Evolutionary conservation across 768 basidiomycete genomes (phyloP).

Genomic region (Trametes punicea): DNA sequence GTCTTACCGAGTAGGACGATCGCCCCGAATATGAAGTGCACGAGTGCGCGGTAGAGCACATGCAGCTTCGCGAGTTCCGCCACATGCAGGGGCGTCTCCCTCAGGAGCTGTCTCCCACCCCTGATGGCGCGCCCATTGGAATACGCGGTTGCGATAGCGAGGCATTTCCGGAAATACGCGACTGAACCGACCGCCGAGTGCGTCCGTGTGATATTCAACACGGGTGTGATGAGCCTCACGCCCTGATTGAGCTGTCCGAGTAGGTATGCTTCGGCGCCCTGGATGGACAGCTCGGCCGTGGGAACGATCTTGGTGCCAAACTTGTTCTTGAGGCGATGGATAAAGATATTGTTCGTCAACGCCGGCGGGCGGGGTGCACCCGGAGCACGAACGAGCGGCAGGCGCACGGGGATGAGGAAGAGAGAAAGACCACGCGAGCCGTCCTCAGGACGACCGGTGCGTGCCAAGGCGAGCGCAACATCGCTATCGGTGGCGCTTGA

Average conservation of each 20-base stretch:
- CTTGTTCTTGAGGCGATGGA: constrained; percentile 78
- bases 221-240: constrained; percentile 62
- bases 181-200: constrained; percentile 53
- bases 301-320: constrained; percentile 72
- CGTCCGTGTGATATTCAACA: constrained; percentile 75
- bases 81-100: constrained; percentile 59
- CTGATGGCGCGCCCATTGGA: constrained; percentile 56
- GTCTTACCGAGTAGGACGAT: constrained; percentile 56
- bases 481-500: constrained; percentile 79
- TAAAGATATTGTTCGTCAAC: constrained; percentile 59
- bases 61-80: constrained; percentile 58
- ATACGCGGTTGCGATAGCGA: constrained; percentile 64
- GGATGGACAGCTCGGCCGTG: constrained; percentile 69
- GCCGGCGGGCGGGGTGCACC: constrained; percentile 41
- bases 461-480: constrained; percentile 67
- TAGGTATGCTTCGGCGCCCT: constrained; percentile 57
- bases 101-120: constrained; percentile 46
- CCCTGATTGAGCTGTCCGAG: constrained; percentile 58
- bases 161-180: constrained; percentile 56
- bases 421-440: constrained; percentile 71
- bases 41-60: constrained; percentile 61
- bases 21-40: constrained; percentile 60
- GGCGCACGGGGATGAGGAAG: constrained; percentile 63
- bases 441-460: constrained; percentile 52
- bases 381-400: constrained; percentile 47